These are phyloP conservation scores for Coriolopsis trogii DNA, from an alignment of 1,284 basidiomycete species.

Conservation along the genomic window DNA sequence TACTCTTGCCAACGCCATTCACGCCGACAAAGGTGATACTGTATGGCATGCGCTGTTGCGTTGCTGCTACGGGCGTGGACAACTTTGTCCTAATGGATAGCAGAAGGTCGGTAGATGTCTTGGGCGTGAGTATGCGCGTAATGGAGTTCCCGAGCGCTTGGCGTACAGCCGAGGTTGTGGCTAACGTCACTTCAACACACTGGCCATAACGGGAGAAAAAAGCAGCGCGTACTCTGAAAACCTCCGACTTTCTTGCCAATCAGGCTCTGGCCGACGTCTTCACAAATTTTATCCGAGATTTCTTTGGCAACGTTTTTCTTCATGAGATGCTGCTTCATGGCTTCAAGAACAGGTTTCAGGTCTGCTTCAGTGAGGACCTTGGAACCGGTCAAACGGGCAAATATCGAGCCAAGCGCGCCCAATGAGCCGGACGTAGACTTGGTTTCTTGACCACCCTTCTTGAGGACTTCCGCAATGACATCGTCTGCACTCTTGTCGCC, in stretches of 20 bases:
- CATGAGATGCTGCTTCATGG: slow-evolving; percentile 98
- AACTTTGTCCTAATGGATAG: slow-evolving; percentile 78
- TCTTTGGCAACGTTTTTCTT: slow-evolving; percentile 98
- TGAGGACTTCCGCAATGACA: slow-evolving; percentile 61
- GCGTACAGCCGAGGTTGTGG: slow-evolving; percentile 85
- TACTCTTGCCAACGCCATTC: slow-evolving; percentile 99
- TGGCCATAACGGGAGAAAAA: no score
- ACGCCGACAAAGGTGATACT: slow-evolving; percentile 98
- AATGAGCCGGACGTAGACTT: slow-evolving; percentile 46
- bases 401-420: slow-evolving; percentile 72
- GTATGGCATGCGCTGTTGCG: slow-evolving; percentile 84
- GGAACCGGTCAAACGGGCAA: slow-evolving; percentile 83
- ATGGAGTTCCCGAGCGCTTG: slow-evolving; percentile 85
- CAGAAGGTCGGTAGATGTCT: slow-evolving; percentile 94
- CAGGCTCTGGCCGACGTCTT: slow-evolving; percentile 87
- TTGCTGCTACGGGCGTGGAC: slow-evolving; percentile 67
- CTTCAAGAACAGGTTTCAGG: slow-evolving; percentile 85
- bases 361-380: slow-evolving; percentile 86
- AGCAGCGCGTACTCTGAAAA: slow-evolving; percentile 65
- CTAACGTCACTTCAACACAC: no score
- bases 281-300: slow-evolving; percentile 93
- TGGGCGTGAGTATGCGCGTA: slow-evolving; percentile 94
- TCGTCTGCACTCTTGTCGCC: slow-evolving; percentile 53
- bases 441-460: slow-evolving; percentile 38
- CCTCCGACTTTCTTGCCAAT: slow-evolving; percentile 90